Evolutionary conservation across 352 stramenopile species (phyloP).

Genomic region (Saprolegnia diclina): DNA sequence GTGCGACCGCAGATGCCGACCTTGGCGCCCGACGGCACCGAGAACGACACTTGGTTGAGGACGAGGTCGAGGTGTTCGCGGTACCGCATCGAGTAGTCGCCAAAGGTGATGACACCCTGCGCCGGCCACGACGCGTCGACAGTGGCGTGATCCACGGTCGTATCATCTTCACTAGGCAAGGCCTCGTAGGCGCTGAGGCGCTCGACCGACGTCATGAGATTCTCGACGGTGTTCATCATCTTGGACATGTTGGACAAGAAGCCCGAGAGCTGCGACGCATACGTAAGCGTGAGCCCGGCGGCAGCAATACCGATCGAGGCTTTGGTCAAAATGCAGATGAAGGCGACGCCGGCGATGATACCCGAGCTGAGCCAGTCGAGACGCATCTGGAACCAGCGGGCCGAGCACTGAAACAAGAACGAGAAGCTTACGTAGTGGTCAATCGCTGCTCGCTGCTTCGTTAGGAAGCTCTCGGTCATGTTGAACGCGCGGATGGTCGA

Average conservation of each 20-base stretch:
- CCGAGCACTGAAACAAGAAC: constrained; percentile 67
- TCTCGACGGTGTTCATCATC: constrained; percentile 20
- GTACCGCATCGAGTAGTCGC: constrained; percentile 44
- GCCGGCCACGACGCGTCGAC: constrained; percentile 34
- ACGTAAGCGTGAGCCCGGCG: constrained; percentile 7
- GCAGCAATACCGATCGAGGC: constrained; percentile 49
- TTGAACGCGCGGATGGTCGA: constrained; percentile 64
- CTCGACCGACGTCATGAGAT: constrained; percentile 22
- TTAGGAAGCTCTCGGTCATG: constrained; percentile 27
- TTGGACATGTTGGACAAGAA: neutral
- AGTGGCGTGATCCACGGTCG: constrained; percentile 31
- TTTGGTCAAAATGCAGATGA: constrained; percentile 26
- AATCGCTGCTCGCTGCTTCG: constrained; percentile 32
- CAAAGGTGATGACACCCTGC: constrained; percentile 37
- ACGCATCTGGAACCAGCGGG: constrained; percentile 70
- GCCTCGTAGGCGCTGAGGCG: constrained; percentile 47
- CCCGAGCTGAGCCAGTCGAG: constrained; percentile 44
- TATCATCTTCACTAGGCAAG: constrained; percentile 47
- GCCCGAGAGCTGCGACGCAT: constrained; percentile 17
- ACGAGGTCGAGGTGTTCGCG: constrained; percentile 36
- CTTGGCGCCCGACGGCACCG: constrained; percentile 42
- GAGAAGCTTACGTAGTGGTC: constrained; percentile 69
- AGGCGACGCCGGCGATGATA: constrained; percentile 3
- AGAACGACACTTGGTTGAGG: constrained; percentile 46
- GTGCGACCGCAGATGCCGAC: constrained; percentile 75